Evolutionary conservation across 495 filamentous ascomycete species (phyloP).

Genomic region (Lichina pygmaea): DNA sequence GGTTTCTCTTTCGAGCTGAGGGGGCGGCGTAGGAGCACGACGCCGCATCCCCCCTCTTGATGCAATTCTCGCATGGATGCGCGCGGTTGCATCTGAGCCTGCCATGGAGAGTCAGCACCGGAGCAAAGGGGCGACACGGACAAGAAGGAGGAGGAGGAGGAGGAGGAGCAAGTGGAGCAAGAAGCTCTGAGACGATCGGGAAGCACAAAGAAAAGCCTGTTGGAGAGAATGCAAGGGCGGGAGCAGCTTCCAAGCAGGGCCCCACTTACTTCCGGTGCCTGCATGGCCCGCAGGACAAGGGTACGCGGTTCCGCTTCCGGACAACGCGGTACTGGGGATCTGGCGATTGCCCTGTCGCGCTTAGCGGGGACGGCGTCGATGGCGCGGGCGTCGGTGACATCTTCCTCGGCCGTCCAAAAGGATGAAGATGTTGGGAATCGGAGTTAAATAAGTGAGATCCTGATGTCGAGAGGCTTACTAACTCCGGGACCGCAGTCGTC

Average conservation of each 20-base stretch:
- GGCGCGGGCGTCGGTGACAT: constrained; percentile 59
- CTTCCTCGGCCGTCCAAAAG: background rate
- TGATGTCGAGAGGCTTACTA: no score
- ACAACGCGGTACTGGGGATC: constrained; percentile 73
- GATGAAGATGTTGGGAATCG: no score
- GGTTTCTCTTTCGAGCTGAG: constrained; percentile 48
- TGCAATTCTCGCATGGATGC: constrained; percentile 85
- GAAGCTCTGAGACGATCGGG: no score
- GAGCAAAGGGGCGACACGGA: background rate
- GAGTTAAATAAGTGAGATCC: background rate
- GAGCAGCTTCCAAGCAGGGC: constrained; percentile 4
- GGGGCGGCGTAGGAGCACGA: constrained; percentile 80
- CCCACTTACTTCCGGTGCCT: constrained; percentile 69
- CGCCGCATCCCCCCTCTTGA: constrained; percentile 57
- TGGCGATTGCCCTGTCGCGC: constrained; percentile 47
- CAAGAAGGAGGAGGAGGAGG: background rate
- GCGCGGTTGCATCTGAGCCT: constrained; percentile 85
- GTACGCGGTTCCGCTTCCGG: constrained; percentile 81
- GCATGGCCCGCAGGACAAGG: constrained; percentile 82
- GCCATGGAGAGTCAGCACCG: constrained; percentile 6
- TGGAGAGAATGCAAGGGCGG: constrained; percentile 4
- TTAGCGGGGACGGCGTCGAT: constrained; percentile 62
- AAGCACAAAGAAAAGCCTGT: constrained; percentile 7
- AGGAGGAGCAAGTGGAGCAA: constrained; percentile 6
- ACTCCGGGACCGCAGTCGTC: no score